Evolutionary conservation across 2,329 filamentous ascomycete species (phyloP).

Genomic region (Fusarium sublunatum): DNA sequence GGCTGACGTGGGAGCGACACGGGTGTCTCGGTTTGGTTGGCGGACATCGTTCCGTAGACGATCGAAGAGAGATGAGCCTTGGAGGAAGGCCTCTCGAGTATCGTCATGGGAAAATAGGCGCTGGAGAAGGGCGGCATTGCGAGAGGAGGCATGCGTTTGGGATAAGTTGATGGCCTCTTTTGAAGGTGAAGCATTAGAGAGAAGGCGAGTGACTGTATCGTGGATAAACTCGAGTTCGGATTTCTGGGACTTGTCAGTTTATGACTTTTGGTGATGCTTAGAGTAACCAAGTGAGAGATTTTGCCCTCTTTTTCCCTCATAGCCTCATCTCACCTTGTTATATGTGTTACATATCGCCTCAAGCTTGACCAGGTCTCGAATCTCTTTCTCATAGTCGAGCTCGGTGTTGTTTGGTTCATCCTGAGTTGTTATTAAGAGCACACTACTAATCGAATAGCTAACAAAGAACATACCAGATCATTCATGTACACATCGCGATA

Average conservation of each 20-base stretch:
- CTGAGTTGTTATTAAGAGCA: constrained; percentile 33
- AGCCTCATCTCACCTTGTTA: constrained; percentile 54
- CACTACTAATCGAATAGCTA: not conserved
- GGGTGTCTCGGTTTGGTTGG: constrained; percentile 48
- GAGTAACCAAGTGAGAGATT: not conserved
- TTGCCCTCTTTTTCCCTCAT: not conserved
- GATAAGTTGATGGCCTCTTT: constrained; percentile 47
- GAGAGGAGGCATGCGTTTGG: constrained; percentile 58
- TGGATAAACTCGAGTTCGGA: constrained; percentile 62
- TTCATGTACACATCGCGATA: constrained; percentile 72
- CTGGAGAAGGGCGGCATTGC: constrained; percentile 58
- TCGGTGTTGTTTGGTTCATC: constrained; percentile 50
- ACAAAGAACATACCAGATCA: constrained; percentile 59
- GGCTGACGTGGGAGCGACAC: constrained; percentile 13
- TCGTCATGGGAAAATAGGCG: constrained; percentile 58
- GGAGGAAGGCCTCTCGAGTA: constrained; percentile 71
- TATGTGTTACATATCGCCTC: constrained; percentile 54
- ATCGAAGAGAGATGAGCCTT: constrained; percentile 71
- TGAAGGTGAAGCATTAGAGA: constrained; percentile 56
- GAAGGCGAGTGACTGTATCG: constrained; percentile 57
- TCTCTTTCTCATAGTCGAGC: constrained; percentile 57
- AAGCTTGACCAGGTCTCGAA: constrained; percentile 59
- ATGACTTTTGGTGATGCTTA: too few relatives aligned
- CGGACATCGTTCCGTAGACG: constrained; percentile 59
- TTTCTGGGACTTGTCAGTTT: constrained; percentile 47